These are phyloP conservation scores for Dioscorea zingiberensis DNA, from an alignment of 106 monocot genomes.

Conservation along the genomic window DNA sequence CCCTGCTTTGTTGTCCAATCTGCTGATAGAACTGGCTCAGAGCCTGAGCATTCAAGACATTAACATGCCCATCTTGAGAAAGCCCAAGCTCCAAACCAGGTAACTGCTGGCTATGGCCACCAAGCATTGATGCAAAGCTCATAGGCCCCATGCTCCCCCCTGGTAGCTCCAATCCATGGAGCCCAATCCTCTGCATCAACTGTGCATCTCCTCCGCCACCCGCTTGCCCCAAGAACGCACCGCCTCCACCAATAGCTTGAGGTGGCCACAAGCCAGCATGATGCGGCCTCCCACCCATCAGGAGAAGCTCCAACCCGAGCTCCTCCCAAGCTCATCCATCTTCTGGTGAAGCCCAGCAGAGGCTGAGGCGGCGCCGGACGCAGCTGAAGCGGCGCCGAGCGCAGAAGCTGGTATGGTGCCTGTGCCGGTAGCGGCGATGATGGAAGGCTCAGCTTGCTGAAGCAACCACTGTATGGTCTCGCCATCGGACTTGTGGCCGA, in stretches of 20 bases:
- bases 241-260: no score
- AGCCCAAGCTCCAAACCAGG: slow-evolving; percentile 43
- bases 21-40: slow-evolving; percentile 39
- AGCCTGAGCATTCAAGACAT: slow-evolving; percentile 25
- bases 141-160: slow-evolving; percentile 3
- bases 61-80: slow-evolving; percentile 29
- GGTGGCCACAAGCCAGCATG: not conserved
- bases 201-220: no score
- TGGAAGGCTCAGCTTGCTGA: slow-evolving; percentile 65
- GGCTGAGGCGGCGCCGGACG: slow-evolving; percentile 4
- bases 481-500: slow-evolving; percentile 71
- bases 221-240: no score
- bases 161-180: slow-evolving; percentile 14
- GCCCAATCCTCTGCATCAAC: not conserved
- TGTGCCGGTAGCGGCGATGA: slow-evolving; percentile 67
- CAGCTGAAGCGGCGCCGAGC: slow-evolving; percentile 18
- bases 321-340: no score
- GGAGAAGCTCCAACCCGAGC: slow-evolving; percentile 12
- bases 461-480: slow-evolving; percentile 79
- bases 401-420: slow-evolving; percentile 68
- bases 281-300: no score
- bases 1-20: slow-evolving; percentile 11
- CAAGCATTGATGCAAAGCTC: slow-evolving; percentile 34
- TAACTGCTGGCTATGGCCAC: slow-evolving; percentile 19
- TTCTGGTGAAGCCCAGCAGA: slow-evolving; percentile 12